Conservation (phyloP, 2,329 filamentous ascomycete species). For the Monilinia vaccinii-corymbosi region DNA sequence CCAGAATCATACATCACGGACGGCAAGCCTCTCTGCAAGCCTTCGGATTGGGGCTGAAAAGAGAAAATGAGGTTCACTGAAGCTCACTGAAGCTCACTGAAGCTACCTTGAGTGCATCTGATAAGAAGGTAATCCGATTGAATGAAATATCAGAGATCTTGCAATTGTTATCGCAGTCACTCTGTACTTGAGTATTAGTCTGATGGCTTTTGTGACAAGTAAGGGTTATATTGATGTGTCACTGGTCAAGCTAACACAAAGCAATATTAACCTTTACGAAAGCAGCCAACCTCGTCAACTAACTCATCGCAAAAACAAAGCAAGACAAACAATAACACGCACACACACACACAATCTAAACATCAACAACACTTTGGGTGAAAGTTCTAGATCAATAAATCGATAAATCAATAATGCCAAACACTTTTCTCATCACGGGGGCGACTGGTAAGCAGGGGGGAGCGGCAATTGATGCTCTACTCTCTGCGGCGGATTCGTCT, state of each 20-base stretch:
- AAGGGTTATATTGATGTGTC: background rate
- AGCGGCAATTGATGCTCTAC: slow-evolving; percentile 35
- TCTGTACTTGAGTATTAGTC: background rate
- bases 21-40: background rate
- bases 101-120: too few relatives aligned
- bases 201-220: background rate
- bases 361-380: background rate
- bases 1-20: background rate
- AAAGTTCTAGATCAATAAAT: background rate
- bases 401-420: slow-evolving; percentile 1
- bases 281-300: background rate
- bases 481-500: slow-evolving; percentile 22
- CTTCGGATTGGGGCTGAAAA: slow-evolving; percentile 5
- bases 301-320: background rate
- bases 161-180: too few relatives aligned
- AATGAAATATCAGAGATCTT: background rate
- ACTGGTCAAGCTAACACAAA: background rate
- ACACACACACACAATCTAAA: background rate
- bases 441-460: slow-evolving; percentile 42
- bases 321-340: background rate
- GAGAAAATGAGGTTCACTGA: too few relatives aligned
- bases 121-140: background rate
- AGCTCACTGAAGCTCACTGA: background rate
- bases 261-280: background rate
- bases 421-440: slow-evolving; percentile 34